Percentiles rank a stretch among this genome's conserved stretches.
These are phyloP conservation scores for Termitomyces sp. DNA, from an alignment of 768 basidiomycete genomes.

Conservation along the genomic window DNA sequence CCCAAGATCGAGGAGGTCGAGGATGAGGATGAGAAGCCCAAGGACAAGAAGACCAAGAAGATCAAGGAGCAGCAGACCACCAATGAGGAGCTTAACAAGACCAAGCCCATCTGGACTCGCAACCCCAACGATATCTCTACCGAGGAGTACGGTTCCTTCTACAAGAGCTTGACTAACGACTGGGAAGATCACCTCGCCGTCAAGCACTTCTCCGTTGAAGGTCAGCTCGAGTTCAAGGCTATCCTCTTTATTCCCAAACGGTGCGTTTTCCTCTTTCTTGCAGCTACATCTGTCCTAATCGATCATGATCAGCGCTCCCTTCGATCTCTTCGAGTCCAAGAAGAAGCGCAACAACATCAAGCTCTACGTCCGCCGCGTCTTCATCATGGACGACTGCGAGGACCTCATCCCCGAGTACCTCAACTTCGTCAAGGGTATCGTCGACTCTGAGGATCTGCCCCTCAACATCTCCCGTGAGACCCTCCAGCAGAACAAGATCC, in stretches of 20 bases:
- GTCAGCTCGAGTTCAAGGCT: constrained; percentile 99
- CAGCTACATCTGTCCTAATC: constrained; percentile 11
- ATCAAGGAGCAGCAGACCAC: constrained; percentile 84
- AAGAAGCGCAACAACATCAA: constrained; percentile 99
- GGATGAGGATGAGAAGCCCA: constrained; percentile 79
- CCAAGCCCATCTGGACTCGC: constrained; percentile 99
- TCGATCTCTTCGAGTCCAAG: constrained; percentile 99
- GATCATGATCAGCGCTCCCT: constrained; percentile 70
- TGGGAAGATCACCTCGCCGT: constrained; percentile 99
- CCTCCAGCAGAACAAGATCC: constrained; percentile 99
- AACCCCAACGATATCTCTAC: constrained; percentile 91
- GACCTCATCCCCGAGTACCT: constrained; percentile 99
- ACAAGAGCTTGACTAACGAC: constrained; percentile 99
- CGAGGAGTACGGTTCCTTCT: constrained; percentile 96
- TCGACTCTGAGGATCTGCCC: constrained; percentile 99
- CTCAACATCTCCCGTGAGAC: constrained; percentile 99
- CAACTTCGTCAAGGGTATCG: constrained; percentile 99
- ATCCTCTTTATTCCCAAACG: constrained; percentile 97
- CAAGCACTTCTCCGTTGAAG: constrained; percentile 99
- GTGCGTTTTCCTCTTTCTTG: constrained; percentile 38
- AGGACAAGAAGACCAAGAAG: constrained; percentile 93
- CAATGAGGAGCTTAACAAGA: constrained; percentile 99
- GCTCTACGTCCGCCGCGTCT: constrained; percentile 99
- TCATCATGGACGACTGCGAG: constrained; percentile 99
- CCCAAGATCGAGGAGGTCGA: constrained; percentile 83